Evolutionary conservation across 768 basidiomycete species (phyloP), one percentile per base, ranked within the genome.

Genomic region (Baorangia bicolor): DNA sequence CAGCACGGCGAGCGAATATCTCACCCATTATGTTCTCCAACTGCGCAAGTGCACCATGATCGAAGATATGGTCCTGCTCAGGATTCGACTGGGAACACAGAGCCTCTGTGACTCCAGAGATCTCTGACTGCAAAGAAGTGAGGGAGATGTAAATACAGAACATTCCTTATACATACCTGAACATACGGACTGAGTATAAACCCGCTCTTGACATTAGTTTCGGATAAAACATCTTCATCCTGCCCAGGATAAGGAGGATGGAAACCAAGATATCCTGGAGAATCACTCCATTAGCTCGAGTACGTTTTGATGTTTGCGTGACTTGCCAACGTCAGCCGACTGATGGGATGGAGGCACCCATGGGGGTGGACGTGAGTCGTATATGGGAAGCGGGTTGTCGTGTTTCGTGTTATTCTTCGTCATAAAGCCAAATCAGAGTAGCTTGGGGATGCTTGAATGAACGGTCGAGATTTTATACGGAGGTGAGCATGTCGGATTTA

Each of bases 11-110:
- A 45, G 75, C 67, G 55, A 92, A 88, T 47, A 93, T 83, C 60
- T 89, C 87, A 49, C 84, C 81, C 84, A 92, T 88, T 28, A 94
- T 74, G 48, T 83, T 81, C 62, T 92, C 89, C 35, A 93, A 73
- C 46, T 84, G 84, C 3, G 69, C 64, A 4, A 91, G 70, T 5
- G 82, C 78, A 58, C 77, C 77, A 28, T 77, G 74, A 40, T 81
- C 77, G 41, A 80, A 77, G 34, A 88, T 67, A 25, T 73, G 77
- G 45, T 76, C 78, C 52, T 78, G 79, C 13, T 61, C 66, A 5
- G 43, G n/a, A 38, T 57, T 52, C 23, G 57, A 58, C 38, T 61
- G 55, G 11, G 57, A 56, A 33, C 16, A 20, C 8, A 69, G 41
- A 20, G 51, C 40, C 23, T 63, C 65, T 21, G 60, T 21, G 23